Conservation (phyloP, 352 stramenopile genomes). For the Phytophthora chlamydospora region DNA sequence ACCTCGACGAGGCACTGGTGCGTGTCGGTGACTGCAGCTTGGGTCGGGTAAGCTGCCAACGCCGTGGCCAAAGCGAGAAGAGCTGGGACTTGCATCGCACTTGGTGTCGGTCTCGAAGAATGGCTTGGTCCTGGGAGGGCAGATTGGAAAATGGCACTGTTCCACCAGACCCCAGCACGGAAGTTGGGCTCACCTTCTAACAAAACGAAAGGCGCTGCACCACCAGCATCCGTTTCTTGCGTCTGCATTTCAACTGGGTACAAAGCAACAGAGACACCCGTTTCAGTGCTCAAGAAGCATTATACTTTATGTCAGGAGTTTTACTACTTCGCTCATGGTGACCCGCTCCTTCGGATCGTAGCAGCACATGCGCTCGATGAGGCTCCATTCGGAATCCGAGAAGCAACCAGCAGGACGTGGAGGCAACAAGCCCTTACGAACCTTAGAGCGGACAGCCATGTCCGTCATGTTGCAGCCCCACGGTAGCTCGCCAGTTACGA, state of each 20-base stretch:
- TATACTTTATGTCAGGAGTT: constrained; percentile 12
- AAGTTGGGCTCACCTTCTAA: no score
- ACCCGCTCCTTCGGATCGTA: constrained; percentile 21
- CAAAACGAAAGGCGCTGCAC: no score
- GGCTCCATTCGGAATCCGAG: constrained; percentile 38
- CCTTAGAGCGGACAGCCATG: constrained; percentile 14
- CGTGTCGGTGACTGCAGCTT: constrained; percentile 24
- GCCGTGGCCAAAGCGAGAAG: constrained; percentile 3
- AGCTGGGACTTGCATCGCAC: constrained; percentile 6
- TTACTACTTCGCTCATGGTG: constrained; percentile 23
- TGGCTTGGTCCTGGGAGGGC: background rate
- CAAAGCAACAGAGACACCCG: no score
- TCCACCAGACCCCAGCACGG: no score
- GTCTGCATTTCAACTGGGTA: no score
- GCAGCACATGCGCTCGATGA: constrained; percentile 44
- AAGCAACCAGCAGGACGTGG: constrained; percentile 28
- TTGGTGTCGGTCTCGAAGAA: background rate
- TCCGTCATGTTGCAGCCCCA: constrained; percentile 30
- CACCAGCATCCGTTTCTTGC: background rate
- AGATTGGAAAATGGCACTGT: constrained; percentile 10
- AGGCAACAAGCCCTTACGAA: constrained; percentile 30
- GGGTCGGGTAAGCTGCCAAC: background rate
- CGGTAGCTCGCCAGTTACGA: constrained; percentile 30
- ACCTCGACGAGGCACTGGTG: constrained; percentile 27
- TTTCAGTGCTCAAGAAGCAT: background rate